A percentile compares a stretch with the other conserved stretches of the same genome.
phyloP scores from a whole-genome alignment of 2,329 filamentous ascomycete species.

The Fonsecaea nubica region DNA sequence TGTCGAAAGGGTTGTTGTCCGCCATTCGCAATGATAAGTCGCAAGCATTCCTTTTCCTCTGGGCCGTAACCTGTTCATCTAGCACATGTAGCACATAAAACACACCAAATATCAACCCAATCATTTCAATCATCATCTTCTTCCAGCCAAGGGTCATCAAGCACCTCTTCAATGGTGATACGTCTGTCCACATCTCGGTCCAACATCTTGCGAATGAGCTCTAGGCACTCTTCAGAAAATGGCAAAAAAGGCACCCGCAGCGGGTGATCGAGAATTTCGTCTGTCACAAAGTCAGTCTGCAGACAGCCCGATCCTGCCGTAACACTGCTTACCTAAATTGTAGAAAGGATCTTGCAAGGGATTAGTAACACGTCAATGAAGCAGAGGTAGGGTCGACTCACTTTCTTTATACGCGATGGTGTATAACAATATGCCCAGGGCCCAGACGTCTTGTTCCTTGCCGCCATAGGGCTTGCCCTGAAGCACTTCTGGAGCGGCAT shows the following conservation, averaged over 20 bases:
- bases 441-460: constrained; percentile 98
- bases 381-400: constrained; percentile 59
- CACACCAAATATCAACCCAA: constrained; percentile 1
- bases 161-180: constrained; percentile 84
- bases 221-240: constrained; percentile 82
- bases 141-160: constrained; percentile 81
- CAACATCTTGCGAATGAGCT: constrained; percentile 89
- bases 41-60: background rate
- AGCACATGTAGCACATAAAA: constrained; percentile 13
- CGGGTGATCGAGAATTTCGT: constrained; percentile 98
- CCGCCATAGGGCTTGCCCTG: constrained; percentile 90
- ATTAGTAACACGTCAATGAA: constrained; percentile 8
- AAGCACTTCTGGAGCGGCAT: constrained; percentile 96
- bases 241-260: constrained; percentile 77
- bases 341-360: constrained; percentile 33
- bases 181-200: constrained; percentile 84
- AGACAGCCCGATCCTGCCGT: background rate
- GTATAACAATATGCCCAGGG: constrained; percentile 93
- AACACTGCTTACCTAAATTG: constrained; percentile 29
- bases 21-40: background rate
- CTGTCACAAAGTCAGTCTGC: constrained; percentile 57
- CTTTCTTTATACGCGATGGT: constrained; percentile 99
- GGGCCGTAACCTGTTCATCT: constrained; percentile 1
- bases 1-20: background rate
- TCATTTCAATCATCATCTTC: constrained; percentile 31